These are phyloP conservation scores for Trametes gibbosa DNA, from an alignment of 768 basidiomycete species.

Conservation along the genomic window DNA sequence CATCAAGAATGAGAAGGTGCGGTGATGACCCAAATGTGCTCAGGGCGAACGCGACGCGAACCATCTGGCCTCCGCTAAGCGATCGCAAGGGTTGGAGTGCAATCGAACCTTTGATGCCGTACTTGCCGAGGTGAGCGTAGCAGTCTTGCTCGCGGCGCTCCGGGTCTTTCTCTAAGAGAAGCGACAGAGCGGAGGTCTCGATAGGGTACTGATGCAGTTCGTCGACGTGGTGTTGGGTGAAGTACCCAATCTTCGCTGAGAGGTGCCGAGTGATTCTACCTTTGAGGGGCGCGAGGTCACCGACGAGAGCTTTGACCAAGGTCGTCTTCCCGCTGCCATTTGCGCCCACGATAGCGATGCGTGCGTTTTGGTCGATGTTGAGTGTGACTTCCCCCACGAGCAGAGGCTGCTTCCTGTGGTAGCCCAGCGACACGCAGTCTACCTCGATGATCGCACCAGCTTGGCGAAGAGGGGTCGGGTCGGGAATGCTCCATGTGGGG, in stretches of 20 bases:
- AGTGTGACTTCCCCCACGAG: slow-evolving; percentile 19
- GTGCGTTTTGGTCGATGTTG: slow-evolving; percentile 19
- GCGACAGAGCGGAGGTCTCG: slow-evolving; percentile 9
- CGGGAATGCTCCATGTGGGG: slow-evolving; percentile 19
- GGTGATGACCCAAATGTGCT: slow-evolving; percentile 93
- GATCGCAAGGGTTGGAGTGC: slow-evolving; percentile 51
- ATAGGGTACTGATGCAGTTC: slow-evolving; percentile 13
- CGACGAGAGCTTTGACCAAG: slow-evolving; percentile 21
- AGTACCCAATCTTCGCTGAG: slow-evolving; percentile 21
- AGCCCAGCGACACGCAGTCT: slow-evolving; percentile 16
- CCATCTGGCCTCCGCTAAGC: slow-evolving; percentile 99
- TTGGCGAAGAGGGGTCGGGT: slow-evolving; percentile 20
- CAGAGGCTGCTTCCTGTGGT: slow-evolving; percentile 10
- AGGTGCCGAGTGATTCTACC: slow-evolving; percentile 19
- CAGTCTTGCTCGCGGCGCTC: slow-evolving; percentile 10
- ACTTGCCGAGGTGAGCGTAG: slow-evolving; percentile 17
- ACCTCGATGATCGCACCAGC: slow-evolving; percentile 21
- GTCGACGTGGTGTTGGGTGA: slow-evolving; percentile 26
- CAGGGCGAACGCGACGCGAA: slow-evolving; percentile 91
- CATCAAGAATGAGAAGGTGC: slow-evolving; percentile 91
- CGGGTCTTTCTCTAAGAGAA: slow-evolving; percentile 6
- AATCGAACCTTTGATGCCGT: slow-evolving; percentile 12
- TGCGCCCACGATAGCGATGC: slow-evolving; percentile 22
- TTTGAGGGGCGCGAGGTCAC: slow-evolving; percentile 19
- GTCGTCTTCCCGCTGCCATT: slow-evolving; percentile 27